These are phyloP conservation scores for Fistulinella staudtii DNA, from an alignment of 1,284 basidiomycete genomes.

Conservation along the genomic window DNA sequence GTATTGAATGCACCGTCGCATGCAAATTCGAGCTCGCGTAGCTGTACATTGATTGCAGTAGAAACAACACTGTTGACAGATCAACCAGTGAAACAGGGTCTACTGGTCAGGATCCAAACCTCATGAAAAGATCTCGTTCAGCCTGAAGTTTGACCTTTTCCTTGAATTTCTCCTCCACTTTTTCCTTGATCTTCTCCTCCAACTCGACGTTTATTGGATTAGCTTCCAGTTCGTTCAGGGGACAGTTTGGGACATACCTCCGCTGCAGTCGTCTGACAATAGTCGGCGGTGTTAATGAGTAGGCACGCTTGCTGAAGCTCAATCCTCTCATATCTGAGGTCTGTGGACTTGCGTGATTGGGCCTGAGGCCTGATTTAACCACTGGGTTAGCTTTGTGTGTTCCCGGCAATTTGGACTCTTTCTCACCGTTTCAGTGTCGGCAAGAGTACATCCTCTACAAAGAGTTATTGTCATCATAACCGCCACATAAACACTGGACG, in stretches of 20 bases:
- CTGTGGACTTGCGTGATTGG: conserved; percentile 62
- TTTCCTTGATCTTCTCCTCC: conserved; percentile 86
- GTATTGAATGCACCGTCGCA: conserved; percentile 73
- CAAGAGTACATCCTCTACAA: conserved; percentile 78
- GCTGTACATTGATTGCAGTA: conserved; percentile 68
- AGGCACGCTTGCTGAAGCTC: conserved; percentile 81
- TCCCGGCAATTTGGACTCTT: conserved; percentile 1
- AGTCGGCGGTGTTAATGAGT: conserved; percentile 96
- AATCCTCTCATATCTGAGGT: conserved; percentile 68
- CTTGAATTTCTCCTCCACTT: conserved; percentile 72
- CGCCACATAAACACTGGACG: conserved; percentile 18
- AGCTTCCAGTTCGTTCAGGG: neutral
- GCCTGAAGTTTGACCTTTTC: conserved; percentile 79
- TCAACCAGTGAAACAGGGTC: conserved; percentile 5
- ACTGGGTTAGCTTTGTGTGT: neutral
- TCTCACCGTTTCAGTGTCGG: conserved; percentile 63
- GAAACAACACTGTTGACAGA: conserved; percentile 67
- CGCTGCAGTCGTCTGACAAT: conserved; percentile 88
- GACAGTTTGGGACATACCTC: conserved; percentile 50
- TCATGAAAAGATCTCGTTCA: conserved; percentile 86
- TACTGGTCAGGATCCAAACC: conserved; percentile 42
- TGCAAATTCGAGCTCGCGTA: conserved; percentile 79
- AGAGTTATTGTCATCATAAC: neutral
- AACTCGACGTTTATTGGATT: conserved; percentile 58
- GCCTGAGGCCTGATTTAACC: conserved; percentile 34